phyloP scores from a whole-genome alignment of 106 monocot genomes.

The Narthecium ossifragum region DNA sequence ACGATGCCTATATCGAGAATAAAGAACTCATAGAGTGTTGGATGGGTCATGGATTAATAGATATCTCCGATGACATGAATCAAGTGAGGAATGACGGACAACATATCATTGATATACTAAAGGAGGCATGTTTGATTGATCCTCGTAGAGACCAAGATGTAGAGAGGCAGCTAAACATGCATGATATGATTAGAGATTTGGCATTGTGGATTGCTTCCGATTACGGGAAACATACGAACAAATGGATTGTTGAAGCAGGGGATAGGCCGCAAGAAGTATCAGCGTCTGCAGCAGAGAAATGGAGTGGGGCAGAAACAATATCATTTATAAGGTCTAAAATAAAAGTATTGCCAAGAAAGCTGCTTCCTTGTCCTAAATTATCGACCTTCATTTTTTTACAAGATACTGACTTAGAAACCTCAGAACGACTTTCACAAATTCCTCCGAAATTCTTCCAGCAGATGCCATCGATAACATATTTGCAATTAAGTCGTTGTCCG shows the following conservation, averaged over 20 bases:
- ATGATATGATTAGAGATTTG: slow-evolving; percentile 15
- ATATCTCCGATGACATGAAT: not conserved
- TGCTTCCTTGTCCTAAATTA: not conserved
- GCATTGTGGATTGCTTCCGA: not conserved
- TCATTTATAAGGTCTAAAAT: not conserved
- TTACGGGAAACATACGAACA: not conserved
- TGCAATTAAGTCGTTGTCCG: not conserved
- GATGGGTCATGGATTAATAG: slow-evolving; percentile 17
- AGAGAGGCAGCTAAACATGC: not conserved
- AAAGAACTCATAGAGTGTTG: slow-evolving; percentile 9
- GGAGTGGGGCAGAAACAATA: not conserved
- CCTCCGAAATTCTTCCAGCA: not conserved
- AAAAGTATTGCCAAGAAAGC: not conserved
- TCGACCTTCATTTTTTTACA: no score
- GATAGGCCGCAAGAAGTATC: no score
- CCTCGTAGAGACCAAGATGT: not conserved
- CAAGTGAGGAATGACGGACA: not conserved
- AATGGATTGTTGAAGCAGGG: slow-evolving; percentile 4
- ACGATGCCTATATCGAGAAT: not conserved
- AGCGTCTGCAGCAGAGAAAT: not conserved
- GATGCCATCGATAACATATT: not conserved
- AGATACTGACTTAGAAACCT: not conserved
- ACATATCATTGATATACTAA: not conserved
- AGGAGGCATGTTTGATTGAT: slow-evolving; percentile 7
- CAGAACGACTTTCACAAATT: not conserved